Percentiles rank a stretch among this genome's conserved stretches.
Conservation (phyloP, 169 alveolate species). For the Eimeria mitis region DNA sequence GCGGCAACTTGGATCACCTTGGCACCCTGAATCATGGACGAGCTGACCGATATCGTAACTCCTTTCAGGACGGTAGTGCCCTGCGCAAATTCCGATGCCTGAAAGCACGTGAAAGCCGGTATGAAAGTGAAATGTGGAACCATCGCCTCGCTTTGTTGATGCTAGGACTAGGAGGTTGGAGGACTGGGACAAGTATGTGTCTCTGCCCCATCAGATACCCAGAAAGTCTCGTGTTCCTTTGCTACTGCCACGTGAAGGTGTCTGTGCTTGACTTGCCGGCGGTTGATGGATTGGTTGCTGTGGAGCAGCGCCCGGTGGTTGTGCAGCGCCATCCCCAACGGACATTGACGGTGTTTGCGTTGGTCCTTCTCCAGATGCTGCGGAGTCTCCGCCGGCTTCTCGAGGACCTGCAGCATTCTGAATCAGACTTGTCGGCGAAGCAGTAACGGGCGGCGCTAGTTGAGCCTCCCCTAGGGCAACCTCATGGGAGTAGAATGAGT, state of each 20-base stretch:
- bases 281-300: not conserved
- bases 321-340: constrained; percentile 1
- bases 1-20: constrained; percentile 53
- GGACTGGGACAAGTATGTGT: too few relatives aligned
- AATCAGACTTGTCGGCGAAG: not conserved
- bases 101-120: not conserved
- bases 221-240: not conserved
- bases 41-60: constrained; percentile 16
- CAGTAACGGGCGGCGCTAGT: not conserved
- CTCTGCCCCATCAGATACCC: not conserved
- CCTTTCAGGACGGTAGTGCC: constrained; percentile 66
- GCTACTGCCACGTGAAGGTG: not conserved
- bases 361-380: not conserved
- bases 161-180: too few relatives aligned
- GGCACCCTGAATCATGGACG: constrained; percentile 18
- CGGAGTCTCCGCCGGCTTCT: not conserved
- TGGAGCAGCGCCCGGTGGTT: not conserved
- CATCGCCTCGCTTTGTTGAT: not conserved
- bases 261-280: not conserved
- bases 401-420: constrained; percentile 15
- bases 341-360: not conserved
- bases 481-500: constrained; percentile 9
- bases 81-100: constrained; percentile 36
- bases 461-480: constrained; percentile 50
- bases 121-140: not conserved